phyloP scores from a whole-genome alignment of 345 rosid genomes.

The Hibiscus syriacus region DNA sequence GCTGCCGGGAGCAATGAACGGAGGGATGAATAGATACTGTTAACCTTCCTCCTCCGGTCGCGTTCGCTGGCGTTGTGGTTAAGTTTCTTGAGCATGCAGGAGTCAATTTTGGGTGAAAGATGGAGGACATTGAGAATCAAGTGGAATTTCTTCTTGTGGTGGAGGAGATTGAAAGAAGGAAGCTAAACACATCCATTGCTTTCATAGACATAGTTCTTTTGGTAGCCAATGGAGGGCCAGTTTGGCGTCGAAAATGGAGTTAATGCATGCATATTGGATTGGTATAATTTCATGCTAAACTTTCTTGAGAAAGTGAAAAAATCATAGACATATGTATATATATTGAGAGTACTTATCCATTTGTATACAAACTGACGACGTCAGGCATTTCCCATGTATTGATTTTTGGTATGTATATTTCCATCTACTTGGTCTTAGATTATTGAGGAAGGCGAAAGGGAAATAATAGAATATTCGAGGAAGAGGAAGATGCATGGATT shows the following conservation, averaged over 20 bases:
- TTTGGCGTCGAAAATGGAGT: not conserved
- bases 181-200: not conserved
- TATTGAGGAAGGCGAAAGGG: not conserved
- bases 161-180: not conserved
- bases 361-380: not conserved
- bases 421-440: not conserved
- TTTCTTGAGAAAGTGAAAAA: not conserved
- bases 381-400: not conserved
- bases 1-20: constrained; percentile 1
- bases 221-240: constrained; percentile 1
- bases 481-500: not conserved
- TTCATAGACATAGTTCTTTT: not conserved
- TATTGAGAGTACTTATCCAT: not conserved
- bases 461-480: not conserved
- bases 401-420: too few species aligned
- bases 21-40: constrained; percentile 8
- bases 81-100: not conserved
- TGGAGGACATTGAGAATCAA: not conserved
- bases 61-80: constrained; percentile 12
- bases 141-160: not conserved
- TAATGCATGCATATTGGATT: not conserved
- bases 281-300: not conserved
- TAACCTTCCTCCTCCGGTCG: constrained; percentile 4
- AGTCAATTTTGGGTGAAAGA: not conserved
- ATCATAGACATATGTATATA: not conserved